A percentile compares a stretch with the other conserved stretches of the same genome.
Conservation (phyloP, 2,329 filamentous ascomycete genomes). For the Basipetospora chlamydospora region DNA sequence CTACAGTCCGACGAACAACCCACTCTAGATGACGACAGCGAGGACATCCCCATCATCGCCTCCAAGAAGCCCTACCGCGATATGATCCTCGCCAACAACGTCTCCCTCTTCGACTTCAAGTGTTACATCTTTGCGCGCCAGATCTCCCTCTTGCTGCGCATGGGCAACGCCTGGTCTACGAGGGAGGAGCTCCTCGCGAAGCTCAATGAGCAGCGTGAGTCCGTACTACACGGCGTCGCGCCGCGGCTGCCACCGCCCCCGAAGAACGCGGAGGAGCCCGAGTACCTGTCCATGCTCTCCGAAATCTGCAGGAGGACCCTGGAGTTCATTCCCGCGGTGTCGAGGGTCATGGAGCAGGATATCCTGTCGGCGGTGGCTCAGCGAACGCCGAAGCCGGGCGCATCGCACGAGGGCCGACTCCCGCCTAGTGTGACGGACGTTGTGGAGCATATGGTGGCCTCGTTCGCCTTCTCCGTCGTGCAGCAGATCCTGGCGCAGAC, state of each 20-base stretch:
- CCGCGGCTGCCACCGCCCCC: slow-evolving; percentile 27
- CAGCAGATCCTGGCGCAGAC: slow-evolving; percentile 68
- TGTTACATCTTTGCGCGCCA: slow-evolving; percentile 90
- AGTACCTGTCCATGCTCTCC: slow-evolving; percentile 67
- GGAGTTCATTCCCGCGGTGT: slow-evolving; percentile 70
- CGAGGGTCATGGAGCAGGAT: slow-evolving; percentile 67
- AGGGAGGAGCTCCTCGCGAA: slow-evolving; percentile 47
- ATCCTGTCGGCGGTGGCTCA: slow-evolving; percentile 41
- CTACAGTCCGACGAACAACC: slow-evolving; percentile 28
- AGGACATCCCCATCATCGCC: slow-evolving; percentile 47
- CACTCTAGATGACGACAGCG: slow-evolving; percentile 24
- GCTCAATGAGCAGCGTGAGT: slow-evolving; percentile 46
- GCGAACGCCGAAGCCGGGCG: slow-evolving; percentile 14
- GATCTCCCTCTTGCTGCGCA: slow-evolving; percentile 62
- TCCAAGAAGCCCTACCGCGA: slow-evolving; percentile 74
- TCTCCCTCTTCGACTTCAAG: slow-evolving; percentile 90
- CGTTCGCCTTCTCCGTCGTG: slow-evolving; percentile 63
- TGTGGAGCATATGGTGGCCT: slow-evolving; percentile 46
- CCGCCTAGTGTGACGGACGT: background rate
- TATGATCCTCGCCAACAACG: slow-evolving; percentile 84
- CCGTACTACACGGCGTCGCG: slow-evolving; percentile 41
- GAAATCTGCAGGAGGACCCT: slow-evolving; percentile 74
- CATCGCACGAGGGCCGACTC: no score
- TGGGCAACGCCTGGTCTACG: slow-evolving; percentile 60
- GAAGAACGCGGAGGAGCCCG: slow-evolving; percentile 43